These are phyloP conservation scores for Zymoseptoria pseudotritici DNA, from an alignment of 2,329 filamentous ascomycete genomes.

Conservation along the genomic window DNA sequence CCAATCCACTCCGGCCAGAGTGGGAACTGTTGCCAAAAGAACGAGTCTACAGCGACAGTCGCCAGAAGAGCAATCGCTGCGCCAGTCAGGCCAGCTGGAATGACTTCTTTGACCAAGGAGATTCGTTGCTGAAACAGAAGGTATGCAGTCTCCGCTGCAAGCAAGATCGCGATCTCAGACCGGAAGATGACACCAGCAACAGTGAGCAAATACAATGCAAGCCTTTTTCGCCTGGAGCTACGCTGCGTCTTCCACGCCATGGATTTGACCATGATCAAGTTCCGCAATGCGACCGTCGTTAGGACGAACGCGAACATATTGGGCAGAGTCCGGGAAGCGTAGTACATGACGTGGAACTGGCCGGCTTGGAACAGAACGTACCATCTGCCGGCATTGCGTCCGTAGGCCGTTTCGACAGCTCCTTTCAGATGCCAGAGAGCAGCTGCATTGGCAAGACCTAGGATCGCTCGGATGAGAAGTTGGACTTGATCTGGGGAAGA, in stretches of 20 bases:
- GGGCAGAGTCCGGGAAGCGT: slow-evolving; percentile 81
- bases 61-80: slow-evolving; percentile 58
- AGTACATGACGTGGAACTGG: slow-evolving; percentile 91
- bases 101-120: slow-evolving; percentile 49
- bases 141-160: slow-evolving; percentile 59
- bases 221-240: slow-evolving; percentile 46
- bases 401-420: slow-evolving; percentile 60
- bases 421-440: slow-evolving; percentile 60
- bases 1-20: slow-evolving; percentile 86
- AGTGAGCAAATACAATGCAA: slow-evolving; percentile 68
- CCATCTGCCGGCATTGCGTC: slow-evolving; percentile 64
- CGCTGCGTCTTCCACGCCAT: slow-evolving; percentile 29
- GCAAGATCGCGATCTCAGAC: slow-evolving; percentile 76
- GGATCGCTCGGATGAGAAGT: slow-evolving; percentile 60
- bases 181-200: slow-evolving; percentile 79
- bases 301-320: slow-evolving; percentile 95
- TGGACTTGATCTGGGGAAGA: slow-evolving; percentile 52
- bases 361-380: slow-evolving; percentile 68
- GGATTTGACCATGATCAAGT: slow-evolving; percentile 43
- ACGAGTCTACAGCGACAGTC: slow-evolving; percentile 75
- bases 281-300: slow-evolving; percentile 57
- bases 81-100: slow-evolving; percentile 60
- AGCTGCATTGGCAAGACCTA: slow-evolving; percentile 68
- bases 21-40: slow-evolving; percentile 74
- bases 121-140: slow-evolving; percentile 53